A percentile compares a stretch with the other conserved stretches of the same genome.
Evolutionary conservation across 805 yeast genomes (phyloP).

Genomic region (Teunomyces stri): DNA sequence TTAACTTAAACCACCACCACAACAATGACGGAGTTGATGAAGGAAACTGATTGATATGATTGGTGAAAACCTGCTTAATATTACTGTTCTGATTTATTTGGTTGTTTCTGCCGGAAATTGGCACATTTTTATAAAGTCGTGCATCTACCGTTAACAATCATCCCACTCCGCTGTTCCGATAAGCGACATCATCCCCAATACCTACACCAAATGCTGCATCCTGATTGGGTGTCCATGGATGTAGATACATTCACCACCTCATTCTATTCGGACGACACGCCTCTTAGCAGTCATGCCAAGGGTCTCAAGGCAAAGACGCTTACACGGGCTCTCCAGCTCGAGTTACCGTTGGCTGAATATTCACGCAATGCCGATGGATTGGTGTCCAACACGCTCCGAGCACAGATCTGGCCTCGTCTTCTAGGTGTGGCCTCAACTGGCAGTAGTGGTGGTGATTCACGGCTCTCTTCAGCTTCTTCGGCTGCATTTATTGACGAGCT

Average conservation of each 20-base stretch:
- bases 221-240: conserved; percentile 55
- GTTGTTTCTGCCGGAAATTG: too few species aligned
- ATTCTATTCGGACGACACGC: conserved; percentile 42
- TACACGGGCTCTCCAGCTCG: conserved; percentile 31
- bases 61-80: too few species aligned
- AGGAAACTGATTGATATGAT: too few species aligned
- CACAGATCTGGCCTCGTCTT: conserved; percentile 51
- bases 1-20: too few species aligned
- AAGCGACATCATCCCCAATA: not conserved
- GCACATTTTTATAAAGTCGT: not conserved
- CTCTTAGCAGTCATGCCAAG: conserved; percentile 38
- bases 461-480: not conserved
- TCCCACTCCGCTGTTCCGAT: not conserved
- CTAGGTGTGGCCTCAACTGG: conserved; percentile 27
- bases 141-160: not conserved
- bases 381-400: conserved; percentile 39
- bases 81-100: too few species aligned
- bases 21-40: too few species aligned
- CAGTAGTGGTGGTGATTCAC: not conserved
- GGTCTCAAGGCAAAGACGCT: conserved; percentile 37
- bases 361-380: conserved; percentile 50
- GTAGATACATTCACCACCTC: conserved; percentile 45
- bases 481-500: conserved; percentile 10
- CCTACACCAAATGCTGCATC: conserved; percentile 13
- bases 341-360: conserved; percentile 21